These are phyloP conservation scores for Nicotiana tomentosiformis DNA, from an alignment of 257 asterid genomes.

Conservation along the genomic window DNA sequence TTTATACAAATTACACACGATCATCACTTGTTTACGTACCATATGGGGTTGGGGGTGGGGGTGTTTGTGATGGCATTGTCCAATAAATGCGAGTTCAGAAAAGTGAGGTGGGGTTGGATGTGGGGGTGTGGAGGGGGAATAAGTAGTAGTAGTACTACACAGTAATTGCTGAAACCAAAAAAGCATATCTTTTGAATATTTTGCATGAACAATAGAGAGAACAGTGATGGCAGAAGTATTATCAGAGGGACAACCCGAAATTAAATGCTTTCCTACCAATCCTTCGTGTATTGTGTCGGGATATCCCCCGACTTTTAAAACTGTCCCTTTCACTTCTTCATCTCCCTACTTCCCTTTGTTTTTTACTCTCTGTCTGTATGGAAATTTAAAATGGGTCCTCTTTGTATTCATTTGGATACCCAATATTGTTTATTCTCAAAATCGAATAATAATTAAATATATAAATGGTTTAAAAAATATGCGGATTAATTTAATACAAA, in stretches of 20 bases:
- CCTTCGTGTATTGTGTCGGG: conserved; percentile 62
- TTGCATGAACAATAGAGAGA: background rate
- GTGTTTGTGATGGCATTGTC: conserved; percentile 58
- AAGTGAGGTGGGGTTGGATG: conserved; percentile 4
- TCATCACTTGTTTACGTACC: too few relatives aligned
- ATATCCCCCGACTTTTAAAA: conserved; percentile 63
- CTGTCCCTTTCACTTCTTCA: conserved; percentile 67
- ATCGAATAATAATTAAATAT: too few relatives aligned
- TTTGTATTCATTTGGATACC: too few relatives aligned
- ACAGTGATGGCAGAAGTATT: conserved; percentile 6
- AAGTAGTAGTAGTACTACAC: background rate
- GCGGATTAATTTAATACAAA: too few relatives aligned
- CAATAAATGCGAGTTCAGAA: conserved; percentile 37
- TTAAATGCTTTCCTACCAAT: conserved; percentile 53
- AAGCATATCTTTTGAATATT: background rate
- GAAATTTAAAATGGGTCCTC: background rate
- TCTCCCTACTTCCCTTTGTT: background rate
- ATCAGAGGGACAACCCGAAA: conserved; percentile 94
- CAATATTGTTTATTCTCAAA: too few relatives aligned
- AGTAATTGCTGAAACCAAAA: background rate
- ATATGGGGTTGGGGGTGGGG: background rate
- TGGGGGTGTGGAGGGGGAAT: background rate
- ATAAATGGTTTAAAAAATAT: too few relatives aligned
- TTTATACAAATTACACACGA: too few relatives aligned
- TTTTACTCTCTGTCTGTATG: background rate